Base-by-base conservation (phyloP, 805 yeast species). In the Maudiozyma saulgeensis region DNA sequence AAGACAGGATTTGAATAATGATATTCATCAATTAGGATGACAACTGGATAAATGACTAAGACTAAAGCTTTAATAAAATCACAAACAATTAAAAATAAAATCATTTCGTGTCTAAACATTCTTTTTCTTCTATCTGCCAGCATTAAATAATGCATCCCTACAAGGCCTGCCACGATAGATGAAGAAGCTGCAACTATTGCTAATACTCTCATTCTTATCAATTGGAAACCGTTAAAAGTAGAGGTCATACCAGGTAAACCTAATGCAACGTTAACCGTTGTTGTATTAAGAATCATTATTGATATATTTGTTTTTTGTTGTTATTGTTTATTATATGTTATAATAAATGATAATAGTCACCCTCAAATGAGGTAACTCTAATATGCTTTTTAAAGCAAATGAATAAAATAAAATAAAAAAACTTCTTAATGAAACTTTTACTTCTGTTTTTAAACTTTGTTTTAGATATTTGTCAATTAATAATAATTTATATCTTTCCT, bases 61-160 rank as follows among this genome's bases (percentile, higher is more conserved):
- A 83, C 71, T 12, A 81, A 56, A 0, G 90, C 89, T 63, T 89
- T 88, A 39, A 87, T 62, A 51, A 86, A 76, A 65, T 89, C 96
- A 62, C 79, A 87, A 15, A 76, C 65, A n/a, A 87, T 71, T 47
- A 89, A 69, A 47, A 83, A 78, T 43, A 80, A 68, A 54, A 88
- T 81, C 52, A 89, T 71, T 49, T 80, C 81, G 62, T 84, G 91
- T 44, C 89, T 72, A 66, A 85, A 85, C 23, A 80, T 79, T 37
- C 77, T 57, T 47, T 80, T 70, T 52, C 79, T 68, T 2, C 81
- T 84, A 61, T 84, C 89, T 32, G 84, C 82, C 49, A 83, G 79
- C 3, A 72, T 67, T 49, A 81, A 73, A 51, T 75, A 66, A 62
- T 82, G 87, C 51, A 86, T 70, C 7, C 86, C 81, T 0, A 73